Percentiles rank a stretch among this genome's conserved stretches.
Conservation (phyloP, 257 asterid genomes). For the Echium plantagineum region DNA sequence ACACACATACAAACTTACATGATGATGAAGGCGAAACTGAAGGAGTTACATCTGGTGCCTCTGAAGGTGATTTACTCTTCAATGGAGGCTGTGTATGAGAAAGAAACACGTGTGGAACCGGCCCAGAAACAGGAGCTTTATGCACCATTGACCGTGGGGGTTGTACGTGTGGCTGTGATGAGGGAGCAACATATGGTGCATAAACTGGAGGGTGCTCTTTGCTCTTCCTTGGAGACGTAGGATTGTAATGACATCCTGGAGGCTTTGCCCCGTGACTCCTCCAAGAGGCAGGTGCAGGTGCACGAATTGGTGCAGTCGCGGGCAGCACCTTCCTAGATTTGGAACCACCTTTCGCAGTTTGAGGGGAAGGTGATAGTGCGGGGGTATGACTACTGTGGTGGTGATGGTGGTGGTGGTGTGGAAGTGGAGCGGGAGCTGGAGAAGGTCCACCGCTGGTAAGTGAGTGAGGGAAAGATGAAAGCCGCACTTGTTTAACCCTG, state of each 20-base stretch:
- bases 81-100: slow-evolving; percentile 52
- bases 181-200: slow-evolving; percentile 46
- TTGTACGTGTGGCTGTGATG: slow-evolving; percentile 25
- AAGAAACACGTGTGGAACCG: slow-evolving; percentile 38
- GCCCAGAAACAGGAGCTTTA: slow-evolving; percentile 37
- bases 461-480: slow-evolving; percentile 73
- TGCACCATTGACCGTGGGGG: slow-evolving; percentile 24
- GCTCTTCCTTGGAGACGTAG: slow-evolving; percentile 47
- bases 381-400: slow-evolving; percentile 38
- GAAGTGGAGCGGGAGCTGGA: slow-evolving; percentile 38
- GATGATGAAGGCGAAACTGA: slow-evolving; percentile 47
- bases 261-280: slow-evolving; percentile 36
- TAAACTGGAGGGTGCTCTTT: slow-evolving; percentile 37
- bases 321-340: slow-evolving; percentile 27
- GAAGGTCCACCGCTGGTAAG: slow-evolving; percentile 39
- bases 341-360: slow-evolving; percentile 21
- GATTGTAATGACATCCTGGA: slow-evolving; percentile 44
- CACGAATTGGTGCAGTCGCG: slow-evolving; percentile 27
- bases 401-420: slow-evolving; percentile 26
- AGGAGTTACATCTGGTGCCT: slow-evolving; percentile 38
- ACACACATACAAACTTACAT: slow-evolving; percentile 40
- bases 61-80: slow-evolving; percentile 27
- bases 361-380: slow-evolving; percentile 54
- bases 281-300: slow-evolving; percentile 21
- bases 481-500: slow-evolving; percentile 84